Base-by-base conservation (phyloP, 2,329 filamentous ascomycete genomes). In the Colletotrichum abscissum region DNA sequence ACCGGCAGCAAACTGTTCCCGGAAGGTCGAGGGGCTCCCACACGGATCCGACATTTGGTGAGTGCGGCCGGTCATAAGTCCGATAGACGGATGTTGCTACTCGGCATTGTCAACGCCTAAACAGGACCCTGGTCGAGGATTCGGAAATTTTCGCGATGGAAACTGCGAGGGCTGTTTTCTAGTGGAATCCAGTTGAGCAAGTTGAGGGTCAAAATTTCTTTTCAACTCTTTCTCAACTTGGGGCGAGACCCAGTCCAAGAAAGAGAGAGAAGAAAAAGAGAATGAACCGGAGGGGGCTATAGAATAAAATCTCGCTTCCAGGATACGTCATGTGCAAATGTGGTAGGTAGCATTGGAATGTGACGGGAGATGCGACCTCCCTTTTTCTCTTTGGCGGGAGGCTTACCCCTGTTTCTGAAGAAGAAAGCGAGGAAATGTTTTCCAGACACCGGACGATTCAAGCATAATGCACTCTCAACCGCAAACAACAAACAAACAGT, bases 401-500 rank as follows among this genome's bases (percentile, higher is more conserved):
- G 59, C 14, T 16, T 24, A 73, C 35, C 67, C 70, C 56, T 73
- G 67, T 49, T 22, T 33, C 8, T 12, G n/a, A 60, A 38, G 52
- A 46, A 52, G 56, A 70, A 57, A 65, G 42, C 14, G 22, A 46
- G 42, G 4, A 16, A 52, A 38, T 35, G 35, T 62, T 73, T 70
- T 58, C 52, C 33, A 73, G 30, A 73, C 71, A 71, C 60, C 49
- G 67, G 67, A 71, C 56, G 67, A 66, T 73, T 73, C 67, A 73
- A 71, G 62, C 60, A 62, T 66, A 56, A 60, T 38, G 38, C 33
- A 30, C 26, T 54, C 35, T 71, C 49, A 63, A 71, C 33, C 49
- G 22, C 26, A 71, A 71, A 66, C 67, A 26, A 30, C 57, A 64
- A 63, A 63, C 59, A 58, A 70, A 65, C 56, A 9, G 58, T 33